Evolutionary conservation across 2,329 filamentous ascomycete genomes (phyloP).

Genomic region (Ophiostoma quercus): DNA sequence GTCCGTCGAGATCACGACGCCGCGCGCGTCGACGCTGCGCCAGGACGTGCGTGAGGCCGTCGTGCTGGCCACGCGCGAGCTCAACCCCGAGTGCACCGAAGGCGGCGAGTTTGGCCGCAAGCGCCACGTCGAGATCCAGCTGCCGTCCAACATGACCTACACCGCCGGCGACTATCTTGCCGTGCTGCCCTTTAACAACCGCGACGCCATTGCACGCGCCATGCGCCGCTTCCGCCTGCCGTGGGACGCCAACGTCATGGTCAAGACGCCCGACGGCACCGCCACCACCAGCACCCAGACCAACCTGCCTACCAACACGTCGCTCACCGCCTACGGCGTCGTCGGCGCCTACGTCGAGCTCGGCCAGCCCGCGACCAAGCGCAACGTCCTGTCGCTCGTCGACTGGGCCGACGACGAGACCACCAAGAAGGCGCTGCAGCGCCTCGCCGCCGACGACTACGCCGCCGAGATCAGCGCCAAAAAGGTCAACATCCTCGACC

Average conservation of each 20-base stretch:
- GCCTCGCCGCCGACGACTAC: slow-evolving; percentile 46
- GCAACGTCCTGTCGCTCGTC: slow-evolving; percentile 39
- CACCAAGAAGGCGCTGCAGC: slow-evolving; percentile 40
- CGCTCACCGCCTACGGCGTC: slow-evolving; percentile 58
- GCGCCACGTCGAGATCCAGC: slow-evolving; percentile 59
- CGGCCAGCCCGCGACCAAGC: slow-evolving; percentile 63
- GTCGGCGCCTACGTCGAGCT: slow-evolving; percentile 69
- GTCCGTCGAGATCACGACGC: slow-evolving; percentile 46
- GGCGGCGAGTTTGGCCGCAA: slow-evolving; percentile 37
- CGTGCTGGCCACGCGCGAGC: slow-evolving; percentile 48
- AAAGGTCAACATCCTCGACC: slow-evolving; percentile 55
- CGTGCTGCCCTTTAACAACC: slow-evolving; percentile 64
- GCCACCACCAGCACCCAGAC: slow-evolving; percentile 43
- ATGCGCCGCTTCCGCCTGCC: slow-evolving; percentile 60
- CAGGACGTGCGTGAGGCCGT: slow-evolving; percentile 43
- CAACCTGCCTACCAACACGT: slow-evolving; percentile 49
- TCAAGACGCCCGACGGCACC: slow-evolving; percentile 44
- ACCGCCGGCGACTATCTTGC: slow-evolving; percentile 70
- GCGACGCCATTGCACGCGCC: slow-evolving; percentile 55
- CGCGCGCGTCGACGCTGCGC: slow-evolving; percentile 45
- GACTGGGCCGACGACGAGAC: slow-evolving; percentile 30
- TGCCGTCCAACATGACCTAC: slow-evolving; percentile 63
- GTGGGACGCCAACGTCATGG: slow-evolving; percentile 61
- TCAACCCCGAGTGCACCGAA: slow-evolving; percentile 36
- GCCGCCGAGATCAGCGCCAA: slow-evolving; percentile 48